Conservation (phyloP, 805 yeast genomes). For the Saccharomycopsis guyanensis region DNA sequence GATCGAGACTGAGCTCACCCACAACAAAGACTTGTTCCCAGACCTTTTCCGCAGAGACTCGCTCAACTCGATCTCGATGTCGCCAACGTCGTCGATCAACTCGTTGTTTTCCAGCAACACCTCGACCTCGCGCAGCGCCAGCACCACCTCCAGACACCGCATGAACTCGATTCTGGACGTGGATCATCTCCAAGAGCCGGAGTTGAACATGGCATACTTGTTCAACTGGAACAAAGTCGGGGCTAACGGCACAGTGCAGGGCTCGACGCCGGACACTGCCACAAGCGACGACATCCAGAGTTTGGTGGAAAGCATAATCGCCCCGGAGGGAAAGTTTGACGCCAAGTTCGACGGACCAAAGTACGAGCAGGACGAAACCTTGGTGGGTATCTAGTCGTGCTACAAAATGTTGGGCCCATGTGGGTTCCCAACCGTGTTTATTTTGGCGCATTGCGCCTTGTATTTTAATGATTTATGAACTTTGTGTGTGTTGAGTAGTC, state of each 20-base stretch:
- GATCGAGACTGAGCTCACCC: neutral
- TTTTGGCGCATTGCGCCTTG: too few relatives aligned
- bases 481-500: too few relatives aligned
- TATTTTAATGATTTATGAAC: too few relatives aligned
- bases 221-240: conserved; percentile 4
- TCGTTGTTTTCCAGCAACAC: conserved; percentile 1
- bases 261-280: neutral
- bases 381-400: too few relatives aligned
- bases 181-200: too few relatives aligned
- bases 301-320: conserved; percentile 17
- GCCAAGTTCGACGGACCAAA: too few relatives aligned
- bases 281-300: conserved; percentile 1
- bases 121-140: neutral
- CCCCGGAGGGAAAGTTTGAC: conserved; percentile 8
- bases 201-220: neutral
- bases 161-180: neutral
- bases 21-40: neutral
- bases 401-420: too few relatives aligned
- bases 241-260: neutral
- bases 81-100: conserved; percentile 5
- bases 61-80: conserved; percentile 1
- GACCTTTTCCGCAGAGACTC: neutral
- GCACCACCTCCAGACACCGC: neutral
- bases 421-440: too few relatives aligned
- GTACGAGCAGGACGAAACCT: too few relatives aligned